Percentiles rank a stretch among this genome's conserved stretches.
Conservation (phyloP, 2,329 filamentous ascomycete genomes). For the Cercospora berteroae region DNA sequence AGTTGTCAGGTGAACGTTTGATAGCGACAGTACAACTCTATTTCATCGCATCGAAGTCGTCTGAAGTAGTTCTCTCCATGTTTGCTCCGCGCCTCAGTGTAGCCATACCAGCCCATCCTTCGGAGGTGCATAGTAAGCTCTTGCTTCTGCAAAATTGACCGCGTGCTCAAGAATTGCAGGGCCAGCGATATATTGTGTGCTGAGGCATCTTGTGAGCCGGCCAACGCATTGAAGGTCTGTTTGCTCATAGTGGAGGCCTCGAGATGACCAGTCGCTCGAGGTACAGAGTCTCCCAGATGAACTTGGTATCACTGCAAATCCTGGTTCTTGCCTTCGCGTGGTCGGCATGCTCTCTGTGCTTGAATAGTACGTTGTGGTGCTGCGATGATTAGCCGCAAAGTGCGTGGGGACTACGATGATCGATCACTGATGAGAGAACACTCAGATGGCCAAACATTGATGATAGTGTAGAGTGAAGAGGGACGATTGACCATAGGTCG, state of each 20-base stretch:
- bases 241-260: not conserved
- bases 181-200: not conserved
- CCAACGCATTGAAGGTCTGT: not conserved
- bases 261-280: not conserved
- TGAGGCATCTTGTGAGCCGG: not conserved
- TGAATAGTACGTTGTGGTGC: not conserved
- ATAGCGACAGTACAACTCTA: not conserved
- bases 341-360: not conserved
- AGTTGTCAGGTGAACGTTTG: no score
- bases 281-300: not conserved
- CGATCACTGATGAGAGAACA: not conserved
- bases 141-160: not conserved
- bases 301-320: not conserved
- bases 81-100: not conserved
- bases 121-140: not conserved
- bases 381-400: not conserved
- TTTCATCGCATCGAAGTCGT: not conserved
- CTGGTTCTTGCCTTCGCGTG: not conserved
- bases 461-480: not conserved
- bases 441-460: not conserved
- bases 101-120: not conserved
- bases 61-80: not conserved
- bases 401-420: not conserved
- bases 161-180: not conserved
- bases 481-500: not conserved